phyloP scores from a whole-genome alignment of 306 rosid species.

The Purshia tridentata region DNA sequence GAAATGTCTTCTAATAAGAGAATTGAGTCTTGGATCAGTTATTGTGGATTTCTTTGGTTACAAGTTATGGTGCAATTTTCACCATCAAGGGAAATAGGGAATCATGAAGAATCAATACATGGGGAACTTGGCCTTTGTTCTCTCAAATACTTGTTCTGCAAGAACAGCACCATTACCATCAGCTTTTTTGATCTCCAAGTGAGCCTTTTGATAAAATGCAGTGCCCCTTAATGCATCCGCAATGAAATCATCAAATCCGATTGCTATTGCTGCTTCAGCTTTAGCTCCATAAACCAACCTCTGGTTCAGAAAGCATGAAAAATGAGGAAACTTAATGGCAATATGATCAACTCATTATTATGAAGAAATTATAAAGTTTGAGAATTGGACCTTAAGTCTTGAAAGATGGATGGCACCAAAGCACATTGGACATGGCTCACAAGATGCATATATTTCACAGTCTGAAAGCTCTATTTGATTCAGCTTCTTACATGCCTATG shows the following conservation, averaged over 20 bases:
- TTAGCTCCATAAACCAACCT: conserved; percentile 88
- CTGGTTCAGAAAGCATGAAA: conserved; percentile 37
- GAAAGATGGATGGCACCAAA: conserved; percentile 92
- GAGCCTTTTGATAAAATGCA: conserved; percentile 62
- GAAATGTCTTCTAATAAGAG: background rate
- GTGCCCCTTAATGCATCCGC: conserved; percentile 88
- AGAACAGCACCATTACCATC: conserved; percentile 73
- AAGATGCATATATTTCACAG: conserved; percentile 89
- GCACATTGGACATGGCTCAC: conserved; percentile 99
- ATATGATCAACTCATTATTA: background rate
- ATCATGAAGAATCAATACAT: conserved; percentile 35
- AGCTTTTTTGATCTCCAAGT: conserved; percentile 81
- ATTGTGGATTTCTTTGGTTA: background rate
- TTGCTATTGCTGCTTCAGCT: conserved; percentile 83
- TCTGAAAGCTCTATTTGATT: conserved; percentile 67
- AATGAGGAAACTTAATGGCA: background rate
- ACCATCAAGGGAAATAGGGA: background rate
- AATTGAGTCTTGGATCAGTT: conserved; percentile 7
- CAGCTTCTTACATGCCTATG: conserved; percentile 82
- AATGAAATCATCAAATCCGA: conserved; percentile 76
- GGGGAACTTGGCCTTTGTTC: conserved; percentile 63
- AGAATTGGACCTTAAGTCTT: conserved; percentile 61
- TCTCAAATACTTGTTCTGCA: conserved; percentile 89
- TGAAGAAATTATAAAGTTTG: conserved; percentile 1
- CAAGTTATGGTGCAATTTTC: conserved; percentile 1